These are phyloP conservation scores for Coemansia sp. DNA, from an alignment of 192 early-diverging fungal species.

Conservation along the genomic window DNA sequence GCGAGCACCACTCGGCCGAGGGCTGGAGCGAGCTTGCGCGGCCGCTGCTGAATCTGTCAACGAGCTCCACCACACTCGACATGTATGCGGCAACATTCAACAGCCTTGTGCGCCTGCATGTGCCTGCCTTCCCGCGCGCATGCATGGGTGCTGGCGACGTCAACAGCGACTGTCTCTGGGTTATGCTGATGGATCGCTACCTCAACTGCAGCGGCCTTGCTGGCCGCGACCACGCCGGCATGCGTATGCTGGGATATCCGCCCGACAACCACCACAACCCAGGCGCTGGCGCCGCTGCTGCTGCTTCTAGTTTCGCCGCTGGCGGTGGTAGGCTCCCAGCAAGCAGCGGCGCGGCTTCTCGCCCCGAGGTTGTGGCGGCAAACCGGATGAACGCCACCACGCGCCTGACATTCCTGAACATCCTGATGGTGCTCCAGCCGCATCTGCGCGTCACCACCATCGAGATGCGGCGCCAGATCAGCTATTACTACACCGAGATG, in stretches of 20 bases:
- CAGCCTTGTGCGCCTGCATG: conserved; percentile 43
- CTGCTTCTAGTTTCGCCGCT: too few relatives aligned
- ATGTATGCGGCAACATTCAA: conserved; percentile 51
- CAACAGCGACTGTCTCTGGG: conserved; percentile 40
- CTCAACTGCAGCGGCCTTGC: conserved; percentile 50
- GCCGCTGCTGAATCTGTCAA: conserved; percentile 47
- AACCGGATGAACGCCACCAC: conserved; percentile 55
- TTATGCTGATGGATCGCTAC: conserved; percentile 54
- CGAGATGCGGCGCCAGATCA: conserved; percentile 38
- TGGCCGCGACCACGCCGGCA: conserved; percentile 21
- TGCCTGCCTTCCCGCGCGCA: conserved; percentile 45
- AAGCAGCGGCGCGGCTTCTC: conserved; percentile 7
- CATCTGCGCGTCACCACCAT: conserved; percentile 24
- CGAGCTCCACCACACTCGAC: conserved; percentile 53
- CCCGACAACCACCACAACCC: conserved; percentile 6
- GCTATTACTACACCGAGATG: conserved; percentile 50
- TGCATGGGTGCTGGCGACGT: conserved; percentile 51
- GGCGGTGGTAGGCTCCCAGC: background rate
- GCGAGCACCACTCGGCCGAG: conserved; percentile 24
- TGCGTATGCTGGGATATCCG: background rate
- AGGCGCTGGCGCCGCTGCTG: background rate
- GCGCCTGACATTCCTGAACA: conserved; percentile 50
- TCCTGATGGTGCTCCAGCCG: conserved; percentile 45
- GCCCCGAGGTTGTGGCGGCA: conserved; percentile 49
- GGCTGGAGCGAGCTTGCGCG: conserved; percentile 53